A percentile compares a stretch with the other conserved stretches of the same genome.
phyloP scores from a whole-genome alignment of 225 moss, liverwort and hornwort genomes.

The Pseudoscleropodium purum region DNA sequence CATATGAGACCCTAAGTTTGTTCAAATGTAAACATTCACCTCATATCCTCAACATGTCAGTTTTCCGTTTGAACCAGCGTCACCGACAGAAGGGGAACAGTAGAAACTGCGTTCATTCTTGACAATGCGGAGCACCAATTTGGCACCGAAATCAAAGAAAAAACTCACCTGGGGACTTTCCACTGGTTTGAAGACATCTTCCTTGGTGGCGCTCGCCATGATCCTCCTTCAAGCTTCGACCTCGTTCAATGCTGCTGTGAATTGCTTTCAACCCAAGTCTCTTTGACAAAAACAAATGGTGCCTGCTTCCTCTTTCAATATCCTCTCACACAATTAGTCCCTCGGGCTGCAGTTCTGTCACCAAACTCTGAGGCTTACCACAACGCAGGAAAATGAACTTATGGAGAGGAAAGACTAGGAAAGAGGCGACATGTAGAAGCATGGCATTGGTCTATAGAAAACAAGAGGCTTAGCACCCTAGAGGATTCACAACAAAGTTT shows the following conservation, averaged over 20 bases:
- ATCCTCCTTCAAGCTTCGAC: background rate
- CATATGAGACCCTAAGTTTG: background rate
- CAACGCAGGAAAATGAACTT: background rate
- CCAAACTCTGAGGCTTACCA: background rate
- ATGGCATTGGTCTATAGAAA: background rate
- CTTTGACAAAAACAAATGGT: background rate
- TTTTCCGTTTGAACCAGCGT: background rate
- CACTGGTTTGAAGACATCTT: slow-evolving; percentile 23
- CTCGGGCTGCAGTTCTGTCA: background rate
- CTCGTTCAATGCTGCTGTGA: background rate
- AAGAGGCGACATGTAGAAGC: background rate
- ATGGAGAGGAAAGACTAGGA: background rate
- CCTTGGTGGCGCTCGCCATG: slow-evolving; percentile 22
- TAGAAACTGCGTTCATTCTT: background rate
- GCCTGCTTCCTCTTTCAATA: background rate
- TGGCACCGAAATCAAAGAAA: background rate
- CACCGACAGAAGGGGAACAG: background rate
- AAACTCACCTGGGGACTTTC: slow-evolving; percentile 7
- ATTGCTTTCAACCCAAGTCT: background rate
- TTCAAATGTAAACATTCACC: background rate
- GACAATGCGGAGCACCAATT: background rate
- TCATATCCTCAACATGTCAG: background rate
- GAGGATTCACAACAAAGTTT: background rate
- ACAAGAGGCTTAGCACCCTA: background rate
- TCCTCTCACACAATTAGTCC: background rate